Evolutionary conservation across 805 yeast species (phyloP).

Genomic region (Wickerhamiella australiensis): DNA sequence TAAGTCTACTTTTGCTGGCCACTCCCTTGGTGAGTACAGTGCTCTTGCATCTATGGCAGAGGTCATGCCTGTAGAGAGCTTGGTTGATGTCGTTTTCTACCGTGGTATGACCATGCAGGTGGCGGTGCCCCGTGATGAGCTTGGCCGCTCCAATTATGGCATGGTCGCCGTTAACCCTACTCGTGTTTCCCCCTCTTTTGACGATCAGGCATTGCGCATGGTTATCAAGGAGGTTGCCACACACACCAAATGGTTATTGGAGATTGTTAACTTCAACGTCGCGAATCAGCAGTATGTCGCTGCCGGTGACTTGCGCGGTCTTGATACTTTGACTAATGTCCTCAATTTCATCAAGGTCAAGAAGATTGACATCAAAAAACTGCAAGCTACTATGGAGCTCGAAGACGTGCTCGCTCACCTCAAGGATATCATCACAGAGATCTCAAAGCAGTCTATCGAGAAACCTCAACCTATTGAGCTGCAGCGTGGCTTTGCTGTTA

Average conservation of each 20-base stretch:
- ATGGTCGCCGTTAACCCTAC: constrained; percentile 98
- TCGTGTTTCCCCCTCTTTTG: constrained; percentile 76
- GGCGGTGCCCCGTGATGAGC: constrained; percentile 93
- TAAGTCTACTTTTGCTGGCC: constrained; percentile 95
- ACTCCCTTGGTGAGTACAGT: constrained; percentile 97
- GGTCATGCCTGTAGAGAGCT: constrained; percentile 95
- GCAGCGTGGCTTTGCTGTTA: constrained; percentile 96
- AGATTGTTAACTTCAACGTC: constrained; percentile 96
- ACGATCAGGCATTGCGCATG: constrained; percentile 85
- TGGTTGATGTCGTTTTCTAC: constrained; percentile 96
- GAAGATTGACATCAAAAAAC: constrained; percentile 83
- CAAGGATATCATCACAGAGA: constrained; percentile 76
- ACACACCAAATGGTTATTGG: constrained; percentile 86
- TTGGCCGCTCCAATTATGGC: constrained; percentile 96
- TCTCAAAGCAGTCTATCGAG: constrained; percentile 63
- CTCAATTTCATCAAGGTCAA: constrained; percentile 86
- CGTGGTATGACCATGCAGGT: constrained; percentile 99
- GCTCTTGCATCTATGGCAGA: constrained; percentile 95
- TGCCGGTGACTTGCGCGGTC: constrained; percentile 95
- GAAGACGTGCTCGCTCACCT: constrained; percentile 85
- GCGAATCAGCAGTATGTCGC: constrained; percentile 97
- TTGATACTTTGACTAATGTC: constrained; percentile 86
- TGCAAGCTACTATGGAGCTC: constrained; percentile 67
- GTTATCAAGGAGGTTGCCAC: constrained; percentile 79
- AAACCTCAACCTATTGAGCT: constrained; percentile 95